phyloP scores from a whole-genome alignment of 2,329 filamentous ascomycete genomes.

The Neodidymelliopsis sp. region DNA sequence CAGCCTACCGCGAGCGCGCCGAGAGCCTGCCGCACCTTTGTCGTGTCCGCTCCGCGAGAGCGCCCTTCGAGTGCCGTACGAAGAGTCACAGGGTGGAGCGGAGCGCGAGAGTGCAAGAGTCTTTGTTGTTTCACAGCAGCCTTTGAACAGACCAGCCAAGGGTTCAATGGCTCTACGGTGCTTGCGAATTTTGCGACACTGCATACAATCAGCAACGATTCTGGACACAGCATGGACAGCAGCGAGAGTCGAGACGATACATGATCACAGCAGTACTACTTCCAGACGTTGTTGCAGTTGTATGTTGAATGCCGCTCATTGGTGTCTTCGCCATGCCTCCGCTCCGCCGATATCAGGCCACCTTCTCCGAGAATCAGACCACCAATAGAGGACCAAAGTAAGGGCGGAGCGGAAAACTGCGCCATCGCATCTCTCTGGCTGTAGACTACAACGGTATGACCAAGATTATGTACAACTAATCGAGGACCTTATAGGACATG shows the following conservation, averaged over 20 bases:
- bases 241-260: not conserved
- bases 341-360: constrained; percentile 14
- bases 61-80: not conserved
- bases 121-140: no score
- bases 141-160: no score
- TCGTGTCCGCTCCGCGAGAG: not conserved
- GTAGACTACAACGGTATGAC: no score
- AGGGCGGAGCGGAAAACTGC: not conserved
- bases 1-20: constrained; percentile 3
- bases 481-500: no score
- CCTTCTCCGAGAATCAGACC: constrained; percentile 1
- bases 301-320: constrained; percentile 8
- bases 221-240: not conserved
- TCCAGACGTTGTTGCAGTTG: not conserved
- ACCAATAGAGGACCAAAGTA: not conserved
- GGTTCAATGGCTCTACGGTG: no score
- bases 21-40: not conserved
- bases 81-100: constrained; percentile 2
- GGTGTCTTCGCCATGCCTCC: constrained; percentile 6
- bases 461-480: no score
- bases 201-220: not conserved
- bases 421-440: no score
- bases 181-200: no score
- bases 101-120: not conserved
- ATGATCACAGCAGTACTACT: not conserved